phyloP scores from a whole-genome alignment of 257 asterid species.

The Cruciata laevipes region DNA sequence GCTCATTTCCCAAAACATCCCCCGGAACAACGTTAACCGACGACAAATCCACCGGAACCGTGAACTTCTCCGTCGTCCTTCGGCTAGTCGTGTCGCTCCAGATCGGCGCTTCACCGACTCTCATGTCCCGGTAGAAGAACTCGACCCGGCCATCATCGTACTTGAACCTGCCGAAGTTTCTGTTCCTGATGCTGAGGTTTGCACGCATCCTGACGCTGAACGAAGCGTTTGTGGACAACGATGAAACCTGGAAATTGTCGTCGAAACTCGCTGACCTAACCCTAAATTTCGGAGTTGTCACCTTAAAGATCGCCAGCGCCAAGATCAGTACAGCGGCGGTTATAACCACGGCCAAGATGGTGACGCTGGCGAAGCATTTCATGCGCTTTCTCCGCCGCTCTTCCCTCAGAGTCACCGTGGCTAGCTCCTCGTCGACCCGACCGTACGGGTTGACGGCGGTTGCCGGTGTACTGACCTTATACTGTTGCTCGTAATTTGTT shows the following conservation, averaged over 20 bases:
- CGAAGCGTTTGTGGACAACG: slow-evolving; percentile 11
- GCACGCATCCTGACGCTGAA: slow-evolving; percentile 10
- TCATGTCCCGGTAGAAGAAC: slow-evolving; percentile 21
- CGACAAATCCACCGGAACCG: slow-evolving; percentile 15
- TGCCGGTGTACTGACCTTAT: not conserved
- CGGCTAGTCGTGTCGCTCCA: slow-evolving; percentile 15
- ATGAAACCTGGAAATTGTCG: slow-evolving; percentile 5
- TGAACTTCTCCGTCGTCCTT: slow-evolving; percentile 21
- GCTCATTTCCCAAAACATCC: slow-evolving; percentile 14
- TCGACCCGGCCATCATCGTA: slow-evolving; percentile 23
- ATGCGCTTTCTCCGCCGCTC: slow-evolving; percentile 28
- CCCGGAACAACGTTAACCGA: slow-evolving; percentile 1
- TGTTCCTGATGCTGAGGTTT: slow-evolving; percentile 24
- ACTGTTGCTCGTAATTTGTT: not conserved
- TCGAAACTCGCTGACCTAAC: slow-evolving; percentile 20
- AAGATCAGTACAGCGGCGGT: slow-evolving; percentile 24
- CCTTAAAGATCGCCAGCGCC: slow-evolving; percentile 25
- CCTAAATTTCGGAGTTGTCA: slow-evolving; percentile 29
- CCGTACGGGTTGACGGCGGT: slow-evolving; percentile 10
- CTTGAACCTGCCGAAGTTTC: slow-evolving; percentile 40
- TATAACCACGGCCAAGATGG: slow-evolving; percentile 28
- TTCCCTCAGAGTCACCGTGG: slow-evolving; percentile 8
- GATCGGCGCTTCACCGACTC: slow-evolving; percentile 27
- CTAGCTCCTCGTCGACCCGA: slow-evolving; percentile 9
- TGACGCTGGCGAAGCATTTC: slow-evolving; percentile 26